phyloP scores from a whole-genome alignment of 2,329 filamentous ascomycete species.

The Penicillium sp. region DNA sequence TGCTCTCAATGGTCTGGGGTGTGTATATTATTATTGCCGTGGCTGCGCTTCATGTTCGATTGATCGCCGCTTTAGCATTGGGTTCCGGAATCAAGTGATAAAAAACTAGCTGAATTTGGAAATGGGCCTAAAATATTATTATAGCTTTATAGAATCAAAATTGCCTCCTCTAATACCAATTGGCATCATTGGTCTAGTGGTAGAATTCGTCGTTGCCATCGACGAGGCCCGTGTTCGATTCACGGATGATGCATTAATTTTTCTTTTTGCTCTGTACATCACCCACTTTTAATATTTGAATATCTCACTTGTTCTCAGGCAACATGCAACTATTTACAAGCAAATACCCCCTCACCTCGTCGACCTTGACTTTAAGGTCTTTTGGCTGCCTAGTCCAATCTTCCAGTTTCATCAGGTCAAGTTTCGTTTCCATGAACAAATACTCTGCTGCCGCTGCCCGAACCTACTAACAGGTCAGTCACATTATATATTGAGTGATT shows the following conservation, averaged over 20 bases:
- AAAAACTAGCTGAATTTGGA: background rate
- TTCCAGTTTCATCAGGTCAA: conserved; percentile 36
- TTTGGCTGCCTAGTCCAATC: conserved; percentile 44
- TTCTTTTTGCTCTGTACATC: conserved; percentile 24
- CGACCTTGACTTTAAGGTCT: conserved; percentile 40
- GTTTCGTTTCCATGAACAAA: conserved; percentile 40
- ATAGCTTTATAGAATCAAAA: background rate
- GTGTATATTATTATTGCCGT: conserved; percentile 10
- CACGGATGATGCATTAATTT: conserved; percentile 48
- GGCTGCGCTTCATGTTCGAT: conserved; percentile 2
- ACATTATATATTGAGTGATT: background rate
- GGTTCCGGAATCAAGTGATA: conserved; percentile 10
- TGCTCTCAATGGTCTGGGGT: conserved; percentile 3
- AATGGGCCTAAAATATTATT: background rate
- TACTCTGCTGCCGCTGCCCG: conserved; percentile 42
- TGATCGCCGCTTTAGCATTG: conserved; percentile 19
- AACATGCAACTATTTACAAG: conserved; percentile 18
- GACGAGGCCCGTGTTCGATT: conserved; percentile 54
- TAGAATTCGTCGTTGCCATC: conserved; percentile 54
- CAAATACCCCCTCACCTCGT: conserved; percentile 30
- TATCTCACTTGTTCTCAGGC: background rate
- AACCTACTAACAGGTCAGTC: conserved; percentile 32
- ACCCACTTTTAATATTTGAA: conserved; percentile 3
- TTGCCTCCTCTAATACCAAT: background rate
- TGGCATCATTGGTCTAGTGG: conserved; percentile 51